phyloP scores from a whole-genome alignment of 345 rosid genomes.

The Chamaenerion angustifolium region DNA sequence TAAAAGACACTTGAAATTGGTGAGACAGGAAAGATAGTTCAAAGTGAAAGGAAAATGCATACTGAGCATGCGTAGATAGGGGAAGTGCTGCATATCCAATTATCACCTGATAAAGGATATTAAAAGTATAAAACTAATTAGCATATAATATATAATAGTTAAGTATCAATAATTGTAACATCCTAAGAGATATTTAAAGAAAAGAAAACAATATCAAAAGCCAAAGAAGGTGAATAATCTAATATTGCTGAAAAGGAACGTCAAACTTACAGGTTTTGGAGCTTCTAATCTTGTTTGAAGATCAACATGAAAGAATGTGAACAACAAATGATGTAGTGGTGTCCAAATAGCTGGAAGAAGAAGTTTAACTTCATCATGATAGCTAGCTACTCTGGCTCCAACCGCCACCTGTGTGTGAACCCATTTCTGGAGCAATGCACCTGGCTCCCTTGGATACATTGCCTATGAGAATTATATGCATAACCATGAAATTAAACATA shows the following conservation, averaged over 20 bases:
- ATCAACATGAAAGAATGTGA: slow-evolving; percentile 94
- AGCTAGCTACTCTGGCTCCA: slow-evolving; percentile 73
- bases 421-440: slow-evolving; percentile 61
- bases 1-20: neutral
- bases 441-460: slow-evolving; percentile 73
- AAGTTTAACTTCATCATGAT: slow-evolving; percentile 85
- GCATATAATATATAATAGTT: neutral
- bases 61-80: slow-evolving; percentile 82
- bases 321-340: slow-evolving; percentile 81
- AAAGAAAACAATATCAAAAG: neutral
- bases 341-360: slow-evolving; percentile 92
- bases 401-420: slow-evolving; percentile 87
- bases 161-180: neutral
- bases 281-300: slow-evolving; percentile 97
- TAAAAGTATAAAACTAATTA: slow-evolving; percentile 3
- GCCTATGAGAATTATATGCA: slow-evolving; percentile 38
- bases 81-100: slow-evolving; percentile 93
- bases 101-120: slow-evolving; percentile 45
- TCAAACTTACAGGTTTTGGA: slow-evolving; percentile 75
- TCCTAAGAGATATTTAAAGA: neutral
- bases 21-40: neutral
- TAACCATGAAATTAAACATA: neutral
- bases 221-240: neutral
- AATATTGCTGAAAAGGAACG: neutral
- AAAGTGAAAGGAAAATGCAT: slow-evolving; percentile 23